phyloP scores from a whole-genome alignment of 345 rosid species.

The Eucalyptus marginata region DNA sequence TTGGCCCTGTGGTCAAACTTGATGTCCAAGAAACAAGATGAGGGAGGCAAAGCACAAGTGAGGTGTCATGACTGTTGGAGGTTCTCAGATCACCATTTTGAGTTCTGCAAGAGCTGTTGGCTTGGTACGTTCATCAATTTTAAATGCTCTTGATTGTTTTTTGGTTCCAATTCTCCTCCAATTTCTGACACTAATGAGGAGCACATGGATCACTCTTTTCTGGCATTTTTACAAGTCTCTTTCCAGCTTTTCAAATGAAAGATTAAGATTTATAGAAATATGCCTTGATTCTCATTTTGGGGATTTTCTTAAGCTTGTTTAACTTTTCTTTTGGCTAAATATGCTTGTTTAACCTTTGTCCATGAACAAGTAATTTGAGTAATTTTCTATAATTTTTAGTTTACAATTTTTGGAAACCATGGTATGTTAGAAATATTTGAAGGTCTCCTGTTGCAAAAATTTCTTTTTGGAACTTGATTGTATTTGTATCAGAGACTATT shows the following conservation, averaged over 20 bases:
- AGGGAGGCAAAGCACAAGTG: not conserved
- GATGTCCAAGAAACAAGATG: not conserved
- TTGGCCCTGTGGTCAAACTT: conserved; percentile 20
- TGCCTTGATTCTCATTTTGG: not conserved
- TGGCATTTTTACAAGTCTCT: not conserved
- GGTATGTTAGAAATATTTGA: not conserved
- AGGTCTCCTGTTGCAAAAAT: not conserved
- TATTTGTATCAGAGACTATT: not conserved
- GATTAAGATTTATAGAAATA: not conserved
- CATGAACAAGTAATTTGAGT: not conserved
- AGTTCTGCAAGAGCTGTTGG: conserved; percentile 35
- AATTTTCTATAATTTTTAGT: not conserved
- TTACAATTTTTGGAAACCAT: not conserved
- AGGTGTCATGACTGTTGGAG: conserved; percentile 34
- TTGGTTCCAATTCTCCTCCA: not conserved
- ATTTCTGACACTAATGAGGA: not conserved
- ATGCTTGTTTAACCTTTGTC: not conserved
- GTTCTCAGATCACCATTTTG: conserved; percentile 10
- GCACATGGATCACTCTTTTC: not conserved
- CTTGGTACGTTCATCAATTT: conserved; percentile 8
- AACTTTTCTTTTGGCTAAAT: not conserved
- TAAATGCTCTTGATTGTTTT: not conserved
- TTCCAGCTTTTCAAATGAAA: not conserved
- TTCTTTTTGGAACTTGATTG: not conserved
- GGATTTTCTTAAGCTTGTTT: not conserved